Conservation (phyloP, 805 yeast species). For the Saturnispora serradocipensis region DNA sequence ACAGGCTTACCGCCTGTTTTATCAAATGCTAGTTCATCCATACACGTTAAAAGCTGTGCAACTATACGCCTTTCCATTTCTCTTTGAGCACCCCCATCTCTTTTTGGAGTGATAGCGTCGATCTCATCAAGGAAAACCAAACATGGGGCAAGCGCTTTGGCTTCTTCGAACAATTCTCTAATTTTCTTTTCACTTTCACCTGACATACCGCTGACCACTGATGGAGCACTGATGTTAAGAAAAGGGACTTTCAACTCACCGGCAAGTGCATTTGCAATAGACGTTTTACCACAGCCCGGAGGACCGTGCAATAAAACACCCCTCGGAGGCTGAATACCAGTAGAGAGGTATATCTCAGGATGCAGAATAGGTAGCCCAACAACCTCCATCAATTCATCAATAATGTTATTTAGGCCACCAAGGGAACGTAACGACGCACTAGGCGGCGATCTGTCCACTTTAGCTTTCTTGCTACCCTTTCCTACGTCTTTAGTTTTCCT, state of each 20-base stretch:
- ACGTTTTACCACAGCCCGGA: slow-evolving; percentile 98
- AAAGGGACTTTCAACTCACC: slow-evolving; percentile 93
- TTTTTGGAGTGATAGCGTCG: slow-evolving; percentile 95
- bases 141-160: slow-evolving; percentile 84
- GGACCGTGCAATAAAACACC: slow-evolving; percentile 95
- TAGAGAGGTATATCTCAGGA: slow-evolving; percentile 79
- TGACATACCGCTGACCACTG: slow-evolving; percentile 98
- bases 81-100: slow-evolving; percentile 98
- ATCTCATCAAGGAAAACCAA: slow-evolving; percentile 90
- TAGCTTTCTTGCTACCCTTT: slow-evolving; percentile 20
- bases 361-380: slow-evolving; percentile 88
- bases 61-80: slow-evolving; percentile 98
- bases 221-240: slow-evolving; percentile 85
- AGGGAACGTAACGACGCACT: slow-evolving; percentile 56
- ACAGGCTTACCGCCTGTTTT: slow-evolving; percentile 92
- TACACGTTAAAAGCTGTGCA: slow-evolving; percentile 87
- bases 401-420: slow-evolving; percentile 86
- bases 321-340: slow-evolving; percentile 93
- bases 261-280: slow-evolving; percentile 92
- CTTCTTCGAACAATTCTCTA: slow-evolving; percentile 90
- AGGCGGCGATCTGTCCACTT: slow-evolving; percentile 60
- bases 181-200: slow-evolving; percentile 95
- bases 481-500: slow-evolving; percentile 37
- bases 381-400: slow-evolving; percentile 78
- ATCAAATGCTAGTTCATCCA: slow-evolving; percentile 84